These are phyloP conservation scores for Xanthoceras sorbifolium DNA, from an alignment of 345 rosid species.

Conservation along the genomic window DNA sequence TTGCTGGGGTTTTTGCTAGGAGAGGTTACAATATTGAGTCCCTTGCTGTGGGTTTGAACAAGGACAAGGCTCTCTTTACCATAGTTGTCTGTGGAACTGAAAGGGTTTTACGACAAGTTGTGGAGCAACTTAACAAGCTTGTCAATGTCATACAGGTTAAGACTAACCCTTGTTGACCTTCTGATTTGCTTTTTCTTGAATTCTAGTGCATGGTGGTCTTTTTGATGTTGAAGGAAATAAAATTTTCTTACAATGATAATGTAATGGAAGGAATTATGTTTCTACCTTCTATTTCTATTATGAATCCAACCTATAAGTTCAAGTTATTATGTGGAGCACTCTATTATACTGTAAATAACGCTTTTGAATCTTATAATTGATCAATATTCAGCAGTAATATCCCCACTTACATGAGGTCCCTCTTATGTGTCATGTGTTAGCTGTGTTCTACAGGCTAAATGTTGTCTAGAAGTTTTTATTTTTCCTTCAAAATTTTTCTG, in stretches of 20 bases:
- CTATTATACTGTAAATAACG: neutral
- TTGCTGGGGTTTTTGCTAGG: slow-evolving; percentile 95
- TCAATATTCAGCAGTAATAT: neutral
- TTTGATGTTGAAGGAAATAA: too few relatives aligned
- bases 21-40: slow-evolving; percentile 96
- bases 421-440: neutral
- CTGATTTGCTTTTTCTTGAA: neutral
- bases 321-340: neutral
- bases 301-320: neutral
- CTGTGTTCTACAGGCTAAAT: neutral
- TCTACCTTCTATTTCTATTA: too few relatives aligned
- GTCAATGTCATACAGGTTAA: slow-evolving; percentile 89
- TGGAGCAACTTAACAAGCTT: slow-evolving; percentile 94
- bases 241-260: neutral
- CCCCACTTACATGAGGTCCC: neutral
- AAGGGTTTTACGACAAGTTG: slow-evolving; percentile 75
- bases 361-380: neutral
- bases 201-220: neutral
- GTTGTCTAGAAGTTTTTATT: neutral
- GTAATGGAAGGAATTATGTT: neutral
- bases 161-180: neutral
- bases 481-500: neutral
- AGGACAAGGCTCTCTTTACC: slow-evolving; percentile 91
- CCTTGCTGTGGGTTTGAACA: slow-evolving; percentile 94
- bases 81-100: slow-evolving; percentile 91